Evolutionary conservation across 2,329 filamentous ascomycete genomes (phyloP).

Genomic region (Pseudovirgaria hyperparasitica): DNA sequence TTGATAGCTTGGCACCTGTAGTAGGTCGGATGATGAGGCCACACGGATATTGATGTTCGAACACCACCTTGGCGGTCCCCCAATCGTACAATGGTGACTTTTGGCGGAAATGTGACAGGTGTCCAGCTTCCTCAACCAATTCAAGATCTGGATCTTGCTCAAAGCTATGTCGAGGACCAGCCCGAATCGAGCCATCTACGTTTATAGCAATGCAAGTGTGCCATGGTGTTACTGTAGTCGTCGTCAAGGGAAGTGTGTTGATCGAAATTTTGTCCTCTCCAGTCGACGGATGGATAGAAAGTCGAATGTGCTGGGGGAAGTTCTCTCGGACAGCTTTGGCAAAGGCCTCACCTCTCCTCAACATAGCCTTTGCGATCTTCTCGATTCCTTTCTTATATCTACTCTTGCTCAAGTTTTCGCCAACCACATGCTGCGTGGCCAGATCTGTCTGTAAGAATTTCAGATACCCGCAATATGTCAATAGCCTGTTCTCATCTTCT

Average conservation of each 20-base stretch:
- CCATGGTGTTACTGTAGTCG: constrained; percentile 13
- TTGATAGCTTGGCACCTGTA: constrained; percentile 16
- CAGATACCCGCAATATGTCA: constrained; percentile 17
- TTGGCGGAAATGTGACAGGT: constrained; percentile 14
- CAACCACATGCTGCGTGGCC: constrained; percentile 6
- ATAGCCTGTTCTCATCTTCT: constrained; percentile 10
- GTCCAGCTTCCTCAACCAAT: constrained; percentile 10
- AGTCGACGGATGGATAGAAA: constrained; percentile 19
- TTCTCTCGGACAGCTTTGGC: constrained; percentile 8
- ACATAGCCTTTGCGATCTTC: constrained; percentile 15
- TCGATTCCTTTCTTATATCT: constrained; percentile 13
- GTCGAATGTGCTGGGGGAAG: constrained; percentile 12
- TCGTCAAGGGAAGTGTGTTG: constrained; percentile 13
- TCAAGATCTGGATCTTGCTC: constrained; percentile 6
- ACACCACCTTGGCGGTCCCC: constrained; percentile 6
- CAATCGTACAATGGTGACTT: constrained; percentile 9
- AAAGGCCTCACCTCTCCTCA: constrained; percentile 13
- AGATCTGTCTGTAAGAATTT: constrained; percentile 16
- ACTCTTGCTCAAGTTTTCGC: constrained; percentile 7
- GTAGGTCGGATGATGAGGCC: constrained; percentile 10
- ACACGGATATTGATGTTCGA: constrained; percentile 14
- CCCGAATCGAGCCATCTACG: constrained; percentile 9
- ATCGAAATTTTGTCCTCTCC: constrained; percentile 18
- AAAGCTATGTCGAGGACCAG: constrained; percentile 1
- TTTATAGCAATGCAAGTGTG: constrained; percentile 12